Conservation (phyloP, 768 basidiomycete species). For the Amanita jacksonii region DNA sequence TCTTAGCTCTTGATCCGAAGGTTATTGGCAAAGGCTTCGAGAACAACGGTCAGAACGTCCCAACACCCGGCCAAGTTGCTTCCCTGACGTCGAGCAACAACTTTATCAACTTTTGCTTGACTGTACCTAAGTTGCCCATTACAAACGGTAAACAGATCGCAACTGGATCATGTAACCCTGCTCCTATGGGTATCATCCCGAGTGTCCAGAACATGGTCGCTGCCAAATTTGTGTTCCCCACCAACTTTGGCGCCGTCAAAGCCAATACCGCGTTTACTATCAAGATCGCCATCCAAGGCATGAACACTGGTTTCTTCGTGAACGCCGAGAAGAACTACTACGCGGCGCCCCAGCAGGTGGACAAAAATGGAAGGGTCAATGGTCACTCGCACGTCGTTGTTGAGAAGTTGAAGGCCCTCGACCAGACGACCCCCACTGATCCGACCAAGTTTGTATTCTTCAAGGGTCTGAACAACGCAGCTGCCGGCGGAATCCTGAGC, state of each 20-base stretch:
- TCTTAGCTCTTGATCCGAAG: constrained; percentile 28
- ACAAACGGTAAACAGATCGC: constrained; percentile 40
- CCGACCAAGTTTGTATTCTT: constrained; percentile 53
- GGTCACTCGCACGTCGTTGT: constrained; percentile 54
- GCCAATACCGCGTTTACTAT: constrained; percentile 36
- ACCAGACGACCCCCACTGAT: constrained; percentile 34
- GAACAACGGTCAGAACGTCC: constrained; percentile 34
- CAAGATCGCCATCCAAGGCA: constrained; percentile 25
- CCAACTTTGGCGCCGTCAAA: constrained; percentile 30
- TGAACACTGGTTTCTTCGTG: constrained; percentile 38
- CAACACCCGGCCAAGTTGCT: constrained; percentile 35
- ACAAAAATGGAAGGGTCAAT: constrained; percentile 29
- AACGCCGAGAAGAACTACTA: constrained; percentile 43
- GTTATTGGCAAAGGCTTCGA: constrained; percentile 32
- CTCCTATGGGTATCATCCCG: constrained; percentile 40
- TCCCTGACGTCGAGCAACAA: constrained; percentile 51
- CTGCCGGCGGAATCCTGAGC: constrained; percentile 40
- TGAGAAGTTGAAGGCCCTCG: constrained; percentile 32
- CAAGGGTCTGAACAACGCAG: constrained; percentile 46
- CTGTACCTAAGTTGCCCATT: constrained; percentile 30
- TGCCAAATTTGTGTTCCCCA: constrained; percentile 34
- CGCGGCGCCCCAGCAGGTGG: constrained; percentile 40
- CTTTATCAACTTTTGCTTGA: constrained; percentile 52
- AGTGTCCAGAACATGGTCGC: constrained; percentile 35
- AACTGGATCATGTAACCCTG: constrained; percentile 44